Evolutionary conservation across 495 filamentous ascomycete genomes (phyloP), one percentile per base, ranked within the genome.

Genomic region (Schizothecium vesticola): DNA sequence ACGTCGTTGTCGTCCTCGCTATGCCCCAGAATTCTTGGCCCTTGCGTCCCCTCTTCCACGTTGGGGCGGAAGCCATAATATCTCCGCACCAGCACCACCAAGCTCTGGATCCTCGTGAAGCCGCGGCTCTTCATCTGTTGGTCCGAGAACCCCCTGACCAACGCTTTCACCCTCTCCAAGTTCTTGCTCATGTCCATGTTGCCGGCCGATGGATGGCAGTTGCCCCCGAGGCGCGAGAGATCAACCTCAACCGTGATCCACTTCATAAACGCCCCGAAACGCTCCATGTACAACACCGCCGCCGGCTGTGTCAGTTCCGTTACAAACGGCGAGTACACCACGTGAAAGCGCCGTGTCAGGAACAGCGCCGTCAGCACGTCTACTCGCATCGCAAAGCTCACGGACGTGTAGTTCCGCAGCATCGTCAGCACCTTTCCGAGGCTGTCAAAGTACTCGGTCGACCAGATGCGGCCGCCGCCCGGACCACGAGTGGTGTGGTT

Each of bases 161-260:
- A 57, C 13, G 31, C 11, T 2, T 59, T 29, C 3, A 73, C 28
- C 5, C 66, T 60, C 9, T 51, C 12, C 22, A 75, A 24, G 28
- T 55, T 65, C 11, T 26, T 12, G 8, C 28, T 36, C 63, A 72
- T 61, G 12, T 73, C 26, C 55, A 69, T 11, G 3, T 26, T 21
- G 3, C 59, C 64, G 3, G 72, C 72, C 3, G 26, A 59, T 1
- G 70, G 71, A 5, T 67, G 23, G 23, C 59, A 61, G 55, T 71
- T 61, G 5, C 73, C 73, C 3, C 64, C 69, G 22, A 79, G 61
- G 36, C 71, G 71, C 2, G 75, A 71, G 12, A 76, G 59, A 31
- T 79, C 75, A 0, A 79, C 61, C 64, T 79, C 77, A 12, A 79
- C 51, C 0, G 72, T 73, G 56, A 79, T 69, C 29, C 63, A 70